phyloP scores from a whole-genome alignment of 2,329 filamentous ascomycete genomes.

The Colletotrichum camelliae region DNA sequence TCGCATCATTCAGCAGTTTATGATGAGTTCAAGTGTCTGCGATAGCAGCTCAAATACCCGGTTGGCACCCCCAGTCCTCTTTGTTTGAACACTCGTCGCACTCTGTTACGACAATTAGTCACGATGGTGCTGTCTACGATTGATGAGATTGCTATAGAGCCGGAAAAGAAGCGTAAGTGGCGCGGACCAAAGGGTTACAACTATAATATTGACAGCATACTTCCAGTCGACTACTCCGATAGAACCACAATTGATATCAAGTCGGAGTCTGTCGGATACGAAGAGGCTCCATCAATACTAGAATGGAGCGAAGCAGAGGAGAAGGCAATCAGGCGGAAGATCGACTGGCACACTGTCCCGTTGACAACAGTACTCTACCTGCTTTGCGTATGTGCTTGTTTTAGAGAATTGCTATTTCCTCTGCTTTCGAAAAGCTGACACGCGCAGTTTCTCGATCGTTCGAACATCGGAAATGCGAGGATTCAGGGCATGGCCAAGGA shows the following conservation, averaged over 20 bases:
- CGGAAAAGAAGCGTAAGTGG: background rate
- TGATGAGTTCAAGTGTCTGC: background rate
- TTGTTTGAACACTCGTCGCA: background rate
- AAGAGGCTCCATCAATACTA: background rate
- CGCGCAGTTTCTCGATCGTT: conserved; percentile 31
- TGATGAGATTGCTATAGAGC: background rate
- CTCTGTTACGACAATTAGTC: background rate
- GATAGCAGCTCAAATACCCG: background rate
- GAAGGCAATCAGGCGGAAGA: conserved; percentile 51
- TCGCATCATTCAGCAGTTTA: background rate
- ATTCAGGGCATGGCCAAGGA: conserved; percentile 59
- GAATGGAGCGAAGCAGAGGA: conserved; percentile 58
- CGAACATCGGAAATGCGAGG: conserved; percentile 59
- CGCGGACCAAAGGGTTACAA: background rate
- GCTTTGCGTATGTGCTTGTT: conserved; percentile 48
- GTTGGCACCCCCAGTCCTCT: background rate
- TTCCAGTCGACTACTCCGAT: background rate
- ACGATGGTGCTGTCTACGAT: background rate
- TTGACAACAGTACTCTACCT: conserved; percentile 59
- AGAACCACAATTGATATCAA: background rate
- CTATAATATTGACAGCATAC: background rate
- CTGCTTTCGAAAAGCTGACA: background rate
- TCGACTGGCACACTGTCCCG: conserved; percentile 58
- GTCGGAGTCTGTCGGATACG: background rate
- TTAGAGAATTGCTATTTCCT: background rate